Evolutionary conservation across 2,329 filamentous ascomycete species (phyloP), one percentile per base, ranked within the genome.

Genomic region (Apiospora pterosperma): DNA sequence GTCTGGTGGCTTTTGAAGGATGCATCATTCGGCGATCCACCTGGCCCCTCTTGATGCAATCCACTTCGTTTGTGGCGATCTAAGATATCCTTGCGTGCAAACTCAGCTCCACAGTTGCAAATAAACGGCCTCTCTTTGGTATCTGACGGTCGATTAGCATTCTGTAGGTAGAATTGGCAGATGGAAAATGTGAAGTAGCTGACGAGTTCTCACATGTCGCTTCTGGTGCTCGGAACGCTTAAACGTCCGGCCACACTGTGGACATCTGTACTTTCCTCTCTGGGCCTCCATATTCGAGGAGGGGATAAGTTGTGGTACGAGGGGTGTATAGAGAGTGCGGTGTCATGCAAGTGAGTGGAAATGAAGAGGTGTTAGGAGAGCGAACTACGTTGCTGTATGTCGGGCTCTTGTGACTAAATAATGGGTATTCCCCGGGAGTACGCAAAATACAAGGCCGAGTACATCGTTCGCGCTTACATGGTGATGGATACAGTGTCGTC

Each of bases 111-210:
- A 68, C 80, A 82, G 39, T 71, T 74, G 63, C 80, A 82, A 21
- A 80, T 65, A 66, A 81, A 82, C 1, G 80, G 80, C 67, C 82
- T 82, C 70, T 82, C 80, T 61, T 82, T 82, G 63, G 80, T 82
- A 68, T 82, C 80, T 82, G 67, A 41, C 39, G 36, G 36, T 38
- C 36, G 7, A 38, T 38, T 38, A 38, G 36, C 36, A 38, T 14
- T 14, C 36, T 38, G 16, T 14, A 38, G 36, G 16, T 14, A 38
- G 16, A 14, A 38, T 14, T 14, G 36, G 16, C 36, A 38, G 16
- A 14, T 38, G 36, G 62, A 61, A 39, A 58, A 71, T 58, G n/a
- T 7, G 61, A n/a, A 36, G 31, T 59, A 62, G 14, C 80, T 75
- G 69, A 82, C 80, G 80, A 59, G 79, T 82, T 66, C 80, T 75